Evolutionary conservation across 2,329 filamentous ascomycete species (phyloP).

Genomic region (Clathrospora elynae): DNA sequence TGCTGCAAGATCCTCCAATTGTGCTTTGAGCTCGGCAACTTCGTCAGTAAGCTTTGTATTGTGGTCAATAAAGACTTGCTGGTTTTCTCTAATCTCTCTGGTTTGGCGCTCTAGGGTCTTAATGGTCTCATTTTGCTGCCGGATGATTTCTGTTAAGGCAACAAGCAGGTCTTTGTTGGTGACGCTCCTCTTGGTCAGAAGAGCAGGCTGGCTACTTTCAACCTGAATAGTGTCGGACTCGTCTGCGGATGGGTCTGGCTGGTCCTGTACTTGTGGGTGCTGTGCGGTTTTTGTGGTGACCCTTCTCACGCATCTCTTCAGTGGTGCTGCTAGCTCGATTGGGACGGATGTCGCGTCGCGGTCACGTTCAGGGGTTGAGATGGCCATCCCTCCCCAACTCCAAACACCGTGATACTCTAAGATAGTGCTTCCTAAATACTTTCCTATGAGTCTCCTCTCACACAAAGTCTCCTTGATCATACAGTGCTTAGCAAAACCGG

Average conservation of each 20-base stretch:
- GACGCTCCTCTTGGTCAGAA: constrained; percentile 6
- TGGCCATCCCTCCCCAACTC: constrained; percentile 4
- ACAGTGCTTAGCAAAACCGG: no score
- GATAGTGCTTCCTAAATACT: no score
- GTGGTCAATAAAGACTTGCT: constrained; percentile 11
- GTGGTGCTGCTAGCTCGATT: constrained; percentile 4
- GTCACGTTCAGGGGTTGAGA: constrained; percentile 4
- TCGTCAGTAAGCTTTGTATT: constrained; percentile 12
- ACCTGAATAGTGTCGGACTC: constrained; percentile 8
- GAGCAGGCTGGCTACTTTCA: constrained; percentile 8
- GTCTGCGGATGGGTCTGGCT: constrained; percentile 10
- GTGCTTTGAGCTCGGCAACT: constrained; percentile 10
- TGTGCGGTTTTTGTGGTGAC: constrained; percentile 5
- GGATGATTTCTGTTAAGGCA: constrained; percentile 9
- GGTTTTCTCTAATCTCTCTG: constrained; percentile 8
- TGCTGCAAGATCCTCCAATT: constrained; percentile 11
- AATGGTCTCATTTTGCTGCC: constrained; percentile 9
- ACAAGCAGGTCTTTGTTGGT: constrained; percentile 13
- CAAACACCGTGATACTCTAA: no score
- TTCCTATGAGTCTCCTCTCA: no score
- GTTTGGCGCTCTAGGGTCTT: constrained; percentile 11
- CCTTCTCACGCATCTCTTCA: constrained; percentile 9
- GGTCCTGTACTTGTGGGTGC: constrained; percentile 4
- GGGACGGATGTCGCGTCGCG: constrained; percentile 3
- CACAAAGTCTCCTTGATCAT: no score